Percentiles rank a stretch among this genome's conserved stretches.
Evolutionary conservation across 495 filamentous ascomycete species (phyloP).

Genomic region (Aspergillus haitiensis): DNA sequence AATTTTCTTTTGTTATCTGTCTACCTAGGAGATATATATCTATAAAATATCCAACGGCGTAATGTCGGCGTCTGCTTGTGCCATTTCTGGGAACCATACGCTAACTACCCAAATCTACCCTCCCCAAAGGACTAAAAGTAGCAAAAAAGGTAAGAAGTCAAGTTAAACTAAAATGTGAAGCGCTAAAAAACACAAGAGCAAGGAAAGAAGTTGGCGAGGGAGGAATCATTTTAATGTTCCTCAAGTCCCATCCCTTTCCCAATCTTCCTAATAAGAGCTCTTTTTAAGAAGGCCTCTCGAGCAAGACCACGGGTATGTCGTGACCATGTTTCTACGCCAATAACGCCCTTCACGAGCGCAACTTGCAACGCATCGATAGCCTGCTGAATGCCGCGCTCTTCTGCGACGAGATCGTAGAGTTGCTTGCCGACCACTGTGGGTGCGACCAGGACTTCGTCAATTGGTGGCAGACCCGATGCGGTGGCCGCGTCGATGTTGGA

Average conservation of each 20-base stretch:
- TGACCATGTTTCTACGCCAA: conserved; percentile 79
- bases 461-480: conserved; percentile 55
- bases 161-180: not conserved
- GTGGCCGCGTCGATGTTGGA: conserved; percentile 36
- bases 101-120: too few relatives aligned
- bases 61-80: too few relatives aligned
- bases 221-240: conserved; percentile 16
- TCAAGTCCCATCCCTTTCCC: conserved; percentile 76
- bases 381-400: conserved; percentile 81
- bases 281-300: conserved; percentile 87
- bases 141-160: not conserved
- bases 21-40: too few relatives aligned
- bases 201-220: too few relatives aligned
- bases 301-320: conserved; percentile 77
- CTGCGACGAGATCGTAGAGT: conserved; percentile 81
- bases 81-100: too few relatives aligned
- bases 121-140: not conserved
- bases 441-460: conserved; percentile 91
- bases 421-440: conserved; percentile 91
- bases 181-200: not conserved
- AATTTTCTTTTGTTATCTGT: too few relatives aligned
- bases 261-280: conserved; percentile 87
- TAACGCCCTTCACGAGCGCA: conserved; percentile 77
- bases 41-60: too few relatives aligned
- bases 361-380: conserved; percentile 81